phyloP scores from a whole-genome alignment of 345 rosid species.

The Heritiera fomes region DNA sequence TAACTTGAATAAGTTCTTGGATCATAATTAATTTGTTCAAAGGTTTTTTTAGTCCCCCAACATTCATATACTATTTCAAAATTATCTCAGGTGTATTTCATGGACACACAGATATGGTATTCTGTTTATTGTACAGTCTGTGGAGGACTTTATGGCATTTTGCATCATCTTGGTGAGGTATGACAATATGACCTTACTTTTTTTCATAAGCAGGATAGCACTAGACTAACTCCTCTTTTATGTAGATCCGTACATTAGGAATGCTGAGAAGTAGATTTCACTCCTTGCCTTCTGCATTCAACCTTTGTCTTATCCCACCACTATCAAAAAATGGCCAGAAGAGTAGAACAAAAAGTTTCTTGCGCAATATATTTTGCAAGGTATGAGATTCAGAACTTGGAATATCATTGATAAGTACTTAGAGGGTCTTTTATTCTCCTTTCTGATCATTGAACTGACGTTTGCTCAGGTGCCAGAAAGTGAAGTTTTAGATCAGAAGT shows the following conservation, averaged over 20 bases:
- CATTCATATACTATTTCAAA: slow-evolving; percentile 15
- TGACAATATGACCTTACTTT: slow-evolving; percentile 39
- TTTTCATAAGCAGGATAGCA: slow-evolving; percentile 15
- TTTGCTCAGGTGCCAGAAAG: slow-evolving; percentile 46
- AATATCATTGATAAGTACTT: neutral
- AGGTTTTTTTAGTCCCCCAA: neutral
- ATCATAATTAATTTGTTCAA: slow-evolving; percentile 18
- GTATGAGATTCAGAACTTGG: slow-evolving; percentile 37
- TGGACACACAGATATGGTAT: slow-evolving; percentile 99
- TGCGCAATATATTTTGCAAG: slow-evolving; percentile 49
- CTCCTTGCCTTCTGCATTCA: slow-evolving; percentile 85
- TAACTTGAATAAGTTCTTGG: neutral
- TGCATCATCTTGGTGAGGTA: slow-evolving; percentile 99
- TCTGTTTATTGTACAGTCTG: slow-evolving; percentile 86
- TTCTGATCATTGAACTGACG: slow-evolving; percentile 13
- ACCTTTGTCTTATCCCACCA: slow-evolving; percentile 63
- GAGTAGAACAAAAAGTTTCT: slow-evolving; percentile 44
- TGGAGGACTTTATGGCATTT: slow-evolving; percentile 93
- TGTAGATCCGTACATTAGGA: slow-evolving; percentile 91
- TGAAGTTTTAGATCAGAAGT: slow-evolving; percentile 64
- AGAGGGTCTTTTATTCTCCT: slow-evolving; percentile 4
- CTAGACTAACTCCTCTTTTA: slow-evolving; percentile 30
- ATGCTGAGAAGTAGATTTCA: slow-evolving; percentile 95
- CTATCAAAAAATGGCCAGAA: slow-evolving; percentile 43
- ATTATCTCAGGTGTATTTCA: slow-evolving; percentile 75